Base-by-base conservation (phyloP, 2,329 filamentous ascomycete species). In the Chaetomiaceae sp. region DNA sequence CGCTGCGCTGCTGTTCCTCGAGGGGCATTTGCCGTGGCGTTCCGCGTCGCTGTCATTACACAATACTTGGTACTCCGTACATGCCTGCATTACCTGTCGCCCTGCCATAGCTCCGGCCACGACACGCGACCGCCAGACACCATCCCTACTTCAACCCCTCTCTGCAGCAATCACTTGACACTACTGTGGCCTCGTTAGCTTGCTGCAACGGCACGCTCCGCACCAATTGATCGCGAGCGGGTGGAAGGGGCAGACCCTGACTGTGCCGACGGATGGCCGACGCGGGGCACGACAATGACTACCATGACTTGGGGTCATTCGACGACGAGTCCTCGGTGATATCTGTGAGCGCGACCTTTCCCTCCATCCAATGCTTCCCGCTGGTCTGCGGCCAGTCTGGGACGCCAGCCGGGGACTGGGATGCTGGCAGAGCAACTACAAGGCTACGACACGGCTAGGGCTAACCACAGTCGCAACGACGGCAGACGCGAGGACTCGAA, bases 401-500 rank as follows among this genome's bases (percentile, higher is more conserved):
- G 37, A 27, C 10, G 25, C 10, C 19, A 35, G 37, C 19, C 19
- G 6, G 7, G 14, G n/a, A 19, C n/a, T n/a, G n/a, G n/a, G n/a
- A n/a, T n/a, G n/a, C n/a, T 27, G 21, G 37, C 17, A 31, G 17
- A 12, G 39, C n/a, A n/a, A n/a, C 35, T 44, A 10, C 7, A 19
- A 7, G 7, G 10, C 16, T 10, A 16, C 4, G 8, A n/a, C n/a
- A n/a, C n/a, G n/a, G n/a, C n/a, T n/a, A n/a, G 33, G 35, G 43
- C 56, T 62, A 55, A 63, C 49, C 51, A 50, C 16, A 48, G 42
- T 30, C 16, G 23, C 27, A 19, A 43, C 47, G 52, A 56, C 51
- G 57, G 44, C 63, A 96, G 90, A 83, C 89, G 49, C 86, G 89
- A 62, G 88, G 93, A 58, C 75, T 97, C 62, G 91, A 96, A 72